Evolutionary conservation across 202 grass and related monocot genomes (phyloP), one percentile per base, ranked within the genome.

Genomic region (Saccharum hybrid): DNA sequence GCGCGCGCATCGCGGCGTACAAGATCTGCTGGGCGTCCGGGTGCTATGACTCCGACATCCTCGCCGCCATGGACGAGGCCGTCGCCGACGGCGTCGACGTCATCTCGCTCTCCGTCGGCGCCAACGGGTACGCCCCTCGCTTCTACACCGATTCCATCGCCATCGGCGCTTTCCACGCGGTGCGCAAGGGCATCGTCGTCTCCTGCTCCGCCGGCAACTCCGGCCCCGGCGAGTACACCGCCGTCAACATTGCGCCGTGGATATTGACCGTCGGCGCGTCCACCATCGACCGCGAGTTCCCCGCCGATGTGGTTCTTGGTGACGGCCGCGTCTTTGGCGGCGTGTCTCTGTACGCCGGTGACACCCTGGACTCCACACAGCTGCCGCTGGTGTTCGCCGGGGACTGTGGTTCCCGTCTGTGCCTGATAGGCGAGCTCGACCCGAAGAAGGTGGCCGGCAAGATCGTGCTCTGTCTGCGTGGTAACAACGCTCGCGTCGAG

Each of bases 1-100:
- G 31, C 26, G 90, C 94, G 73, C 90, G 72, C 70, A 77, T 97
- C 75, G 94, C 94, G 0, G 94, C 88, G 8, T 97, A 97, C 78
- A 97, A 97, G 86, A 91, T 94, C 59, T 97, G 94, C 77, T 97
- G 94, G 94, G 42, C 37, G 10, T 66, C 66, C 9, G 92, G 90
- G 11, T 94, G 94, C 67, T 90, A 46, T 12, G 86, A 92, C 87
- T 94, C 90, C 0, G 92, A 97, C 77, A 93, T 97, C 79, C 88
- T 97, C 43, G 95, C 92, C 2, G 92, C 88, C n/a, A 72, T 94
- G 10, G 95, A 97, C 18, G 88, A 88, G 38, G 95, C 95, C 38
- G 79, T 97, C 38, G 87, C 63, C 31, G 92, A 97, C 21, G 90
- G 92, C 1, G 90, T 88, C 13, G 65, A 93, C 28, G 82, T 94